These are phyloP conservation scores for Ambrosiella xylebori DNA, from an alignment of 2,329 filamentous ascomycete genomes.

Conservation along the genomic window DNA sequence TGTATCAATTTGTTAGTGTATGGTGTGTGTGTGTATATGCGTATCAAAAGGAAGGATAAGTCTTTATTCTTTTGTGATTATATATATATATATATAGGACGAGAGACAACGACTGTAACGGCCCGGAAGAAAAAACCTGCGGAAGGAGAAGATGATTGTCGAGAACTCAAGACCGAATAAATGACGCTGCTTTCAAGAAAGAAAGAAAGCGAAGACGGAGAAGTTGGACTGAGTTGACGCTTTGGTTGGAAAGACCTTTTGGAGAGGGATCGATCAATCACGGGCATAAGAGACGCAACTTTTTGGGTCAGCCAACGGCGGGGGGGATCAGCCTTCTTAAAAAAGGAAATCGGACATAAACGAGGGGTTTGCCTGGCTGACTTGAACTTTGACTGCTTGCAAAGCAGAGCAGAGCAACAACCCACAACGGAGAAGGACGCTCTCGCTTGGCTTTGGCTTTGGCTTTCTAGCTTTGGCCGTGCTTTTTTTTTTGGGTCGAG, in stretches of 20 bases:
- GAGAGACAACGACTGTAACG: not conserved
- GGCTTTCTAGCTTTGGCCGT: not conserved
- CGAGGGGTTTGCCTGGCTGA: not conserved
- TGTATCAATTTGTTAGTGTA: not conserved
- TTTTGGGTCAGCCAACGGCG: conserved; percentile 6
- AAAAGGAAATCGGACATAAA: conserved; percentile 3
- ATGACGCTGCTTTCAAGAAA: not conserved
- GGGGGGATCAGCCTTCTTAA: conserved; percentile 9
- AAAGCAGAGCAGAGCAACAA: not conserved
- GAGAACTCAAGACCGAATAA: not conserved
- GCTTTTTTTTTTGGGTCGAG: not conserved
- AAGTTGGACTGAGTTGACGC: conserved; percentile 6
- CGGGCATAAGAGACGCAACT: conserved; percentile 6
- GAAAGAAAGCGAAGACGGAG: not conserved
- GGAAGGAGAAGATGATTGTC: not conserved
- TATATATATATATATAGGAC: too few relatives aligned
- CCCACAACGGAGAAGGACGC: not conserved
- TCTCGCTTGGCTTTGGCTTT: not conserved
- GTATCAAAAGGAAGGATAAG: not conserved
- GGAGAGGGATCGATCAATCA: conserved; percentile 9
- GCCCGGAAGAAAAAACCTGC: not conserved
- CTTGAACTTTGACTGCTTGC: not conserved
- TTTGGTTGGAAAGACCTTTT: conserved; percentile 6
- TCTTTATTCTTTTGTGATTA: too few relatives aligned
- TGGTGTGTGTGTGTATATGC: not conserved